Base-by-base conservation (phyloP, 2,329 filamentous ascomycete species). In the Epichloe gansuensis region DNA sequence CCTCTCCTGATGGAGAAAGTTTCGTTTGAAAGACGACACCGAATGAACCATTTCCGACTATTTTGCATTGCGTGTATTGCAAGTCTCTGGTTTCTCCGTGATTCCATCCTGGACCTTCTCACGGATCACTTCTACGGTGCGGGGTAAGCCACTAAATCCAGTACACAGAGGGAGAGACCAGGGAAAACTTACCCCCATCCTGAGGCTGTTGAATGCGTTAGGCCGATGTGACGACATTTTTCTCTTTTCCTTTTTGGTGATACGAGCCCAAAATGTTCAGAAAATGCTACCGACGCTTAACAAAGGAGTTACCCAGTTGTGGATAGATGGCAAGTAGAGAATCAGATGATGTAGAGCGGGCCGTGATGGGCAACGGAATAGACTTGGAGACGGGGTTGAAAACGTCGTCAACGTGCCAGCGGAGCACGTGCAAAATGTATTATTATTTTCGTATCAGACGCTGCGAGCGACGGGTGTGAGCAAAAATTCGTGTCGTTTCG, bases 1-100 rank as follows among this genome's bases (percentile, higher is more conserved):
- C 93, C 72, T 98, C 93, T 58, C 91, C 91, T 58, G 88, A 93
- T n/a, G 93, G 93, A 56, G 91, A 91, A 64, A 98, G 81, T 76
- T 97, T 97, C 54, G 93, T 98, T 75, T 98, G 93, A 72, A 98
- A 98, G 59, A 98, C 93, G 49, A 98, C 91, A 59, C 93, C 93
- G 63, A 98, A 98, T 38, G 91, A 97, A 61, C 93, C 93, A 74
- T 98, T 98, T 69, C 93, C 93, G 48, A 98, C 93, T 65, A 98
- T 97, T 76, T 98, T 98, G 78, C 91, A 97, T 69, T 97, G 93
- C 53, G 93, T 97, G 72, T 98, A 98, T 69, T 95, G 89, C 73
- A 98, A 83, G 65, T 98, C 93, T 70, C 88, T 86, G 64, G 90
- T 95, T 71, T 98, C 93, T 63, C 93, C 13, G 93, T 98, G 60